These are phyloP conservation scores for Aquilaria malaccensis DNA, from an alignment of 345 rosid species.

Conservation along the genomic window DNA sequence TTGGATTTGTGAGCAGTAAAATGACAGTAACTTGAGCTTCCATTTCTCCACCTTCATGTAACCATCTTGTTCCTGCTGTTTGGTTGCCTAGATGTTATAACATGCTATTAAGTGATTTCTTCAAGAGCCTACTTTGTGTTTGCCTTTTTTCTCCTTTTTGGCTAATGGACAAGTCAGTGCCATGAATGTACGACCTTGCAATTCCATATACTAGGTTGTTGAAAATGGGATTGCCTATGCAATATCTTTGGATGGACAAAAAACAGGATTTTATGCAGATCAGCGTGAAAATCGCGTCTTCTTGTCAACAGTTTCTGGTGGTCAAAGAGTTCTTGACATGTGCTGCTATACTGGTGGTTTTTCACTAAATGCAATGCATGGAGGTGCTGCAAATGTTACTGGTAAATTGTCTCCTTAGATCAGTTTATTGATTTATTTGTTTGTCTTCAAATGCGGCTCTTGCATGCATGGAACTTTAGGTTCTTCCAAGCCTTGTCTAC, in stretches of 20 bases:
- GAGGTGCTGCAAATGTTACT: constrained; percentile 59
- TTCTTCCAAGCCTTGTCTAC: no score
- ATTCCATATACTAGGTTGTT: constrained; percentile 35
- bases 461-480: not conserved
- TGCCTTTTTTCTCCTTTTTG: not conserved
- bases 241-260: constrained; percentile 68
- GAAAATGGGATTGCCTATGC: constrained; percentile 75
- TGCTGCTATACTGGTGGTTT: constrained; percentile 96
- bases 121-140: not conserved
- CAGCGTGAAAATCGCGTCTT: constrained; percentile 72
- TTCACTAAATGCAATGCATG: constrained; percentile 60
- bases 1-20: no score
- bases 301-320: constrained; percentile 59
- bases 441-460: not conserved
- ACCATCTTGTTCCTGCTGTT: no score
- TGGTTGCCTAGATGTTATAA: no score
- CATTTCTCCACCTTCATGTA: no score
- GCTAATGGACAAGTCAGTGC: not conserved
- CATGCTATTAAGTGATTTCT: constrained; percentile 2
- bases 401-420: constrained; percentile 25
- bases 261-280: constrained; percentile 92
- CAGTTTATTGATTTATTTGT: no score
- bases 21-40: no score
- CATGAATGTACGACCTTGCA: not conserved
- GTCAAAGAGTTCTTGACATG: constrained; percentile 70